A percentile compares a stretch with the other conserved stretches of the same genome.
phyloP scores from a whole-genome alignment of 176 grass and related monocot genomes.

The Triticum dicoccoides region DNA sequence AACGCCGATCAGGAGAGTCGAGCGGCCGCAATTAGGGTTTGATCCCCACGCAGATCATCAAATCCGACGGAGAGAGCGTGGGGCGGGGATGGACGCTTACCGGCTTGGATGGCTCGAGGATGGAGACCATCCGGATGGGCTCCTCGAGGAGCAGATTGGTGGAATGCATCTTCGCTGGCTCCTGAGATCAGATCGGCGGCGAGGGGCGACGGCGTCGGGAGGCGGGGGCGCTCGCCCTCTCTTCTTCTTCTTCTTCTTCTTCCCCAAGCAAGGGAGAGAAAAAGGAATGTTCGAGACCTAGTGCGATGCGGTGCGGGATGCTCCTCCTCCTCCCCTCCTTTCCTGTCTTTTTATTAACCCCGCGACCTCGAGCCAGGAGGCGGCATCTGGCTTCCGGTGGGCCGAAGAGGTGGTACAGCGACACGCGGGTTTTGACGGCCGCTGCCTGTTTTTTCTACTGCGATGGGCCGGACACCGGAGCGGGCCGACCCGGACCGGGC shows the following conservation, averaged over 20 bases:
- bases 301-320: slow-evolving; percentile 3
- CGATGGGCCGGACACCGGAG: background rate
- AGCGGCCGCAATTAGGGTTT: background rate
- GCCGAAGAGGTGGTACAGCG: background rate
- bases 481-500: background rate
- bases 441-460: background rate
- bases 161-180: slow-evolving; percentile 61
- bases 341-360: background rate
- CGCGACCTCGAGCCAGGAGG: background rate
- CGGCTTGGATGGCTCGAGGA: slow-evolving; percentile 95
- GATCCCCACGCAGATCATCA: background rate
- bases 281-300: background rate
- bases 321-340: background rate
- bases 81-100: slow-evolving; percentile 24
- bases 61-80: background rate
- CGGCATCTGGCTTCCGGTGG: slow-evolving; percentile 8
- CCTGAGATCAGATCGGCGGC: slow-evolving; percentile 17
- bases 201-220: background rate
- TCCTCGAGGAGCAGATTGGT: slow-evolving; percentile 91
- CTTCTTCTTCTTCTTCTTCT: slow-evolving; percentile 32
- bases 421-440: slow-evolving; percentile 7
- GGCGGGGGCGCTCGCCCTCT: background rate
- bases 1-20: background rate
- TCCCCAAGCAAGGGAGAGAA: slow-evolving; percentile 22
- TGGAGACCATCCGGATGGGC: slow-evolving; percentile 96